Evolutionary conservation across 1,284 basidiomycete genomes (phyloP).

Genomic region (Inonotus obliquus): DNA sequence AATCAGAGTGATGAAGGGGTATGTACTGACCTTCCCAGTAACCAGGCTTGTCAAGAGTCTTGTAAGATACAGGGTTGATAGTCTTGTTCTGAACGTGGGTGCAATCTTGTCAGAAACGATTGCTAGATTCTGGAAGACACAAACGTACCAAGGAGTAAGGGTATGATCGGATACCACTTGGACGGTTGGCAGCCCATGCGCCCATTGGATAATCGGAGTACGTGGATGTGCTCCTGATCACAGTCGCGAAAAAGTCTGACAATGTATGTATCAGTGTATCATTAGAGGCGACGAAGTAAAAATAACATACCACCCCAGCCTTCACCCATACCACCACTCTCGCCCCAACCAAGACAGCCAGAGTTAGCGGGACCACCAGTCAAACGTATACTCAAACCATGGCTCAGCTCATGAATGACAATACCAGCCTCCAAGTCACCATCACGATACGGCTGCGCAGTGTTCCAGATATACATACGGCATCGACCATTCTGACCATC

Average conservation of each 20-base stretch:
- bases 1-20: not conserved
- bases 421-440: constrained; percentile 95
- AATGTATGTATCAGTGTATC: constrained; percentile 14
- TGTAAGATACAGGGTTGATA: constrained; percentile 89
- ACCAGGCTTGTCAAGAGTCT: constrained; percentile 91
- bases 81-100: constrained; percentile 51
- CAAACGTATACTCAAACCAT: constrained; percentile 89
- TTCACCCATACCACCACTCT: constrained; percentile 95
- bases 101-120: not conserved
- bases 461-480: constrained; percentile 98
- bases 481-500: constrained; percentile 78
- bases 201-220: constrained; percentile 89
- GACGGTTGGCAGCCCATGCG: constrained; percentile 85
- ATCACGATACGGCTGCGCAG: constrained; percentile 83
- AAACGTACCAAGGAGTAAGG: constrained; percentile 64
- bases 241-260: constrained; percentile 76
- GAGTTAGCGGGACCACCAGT: constrained; percentile 94
- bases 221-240: constrained; percentile 68
- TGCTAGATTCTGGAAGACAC: not conserved
- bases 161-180: constrained; percentile 83
- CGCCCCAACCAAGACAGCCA: constrained; percentile 92
- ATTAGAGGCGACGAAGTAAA: not conserved
- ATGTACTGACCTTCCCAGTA: constrained; percentile 62
- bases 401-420: constrained; percentile 85
- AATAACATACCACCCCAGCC: constrained; percentile 71